Conservation (phyloP, 495 filamentous ascomycete species). For the Neurospora sp. region DNA sequence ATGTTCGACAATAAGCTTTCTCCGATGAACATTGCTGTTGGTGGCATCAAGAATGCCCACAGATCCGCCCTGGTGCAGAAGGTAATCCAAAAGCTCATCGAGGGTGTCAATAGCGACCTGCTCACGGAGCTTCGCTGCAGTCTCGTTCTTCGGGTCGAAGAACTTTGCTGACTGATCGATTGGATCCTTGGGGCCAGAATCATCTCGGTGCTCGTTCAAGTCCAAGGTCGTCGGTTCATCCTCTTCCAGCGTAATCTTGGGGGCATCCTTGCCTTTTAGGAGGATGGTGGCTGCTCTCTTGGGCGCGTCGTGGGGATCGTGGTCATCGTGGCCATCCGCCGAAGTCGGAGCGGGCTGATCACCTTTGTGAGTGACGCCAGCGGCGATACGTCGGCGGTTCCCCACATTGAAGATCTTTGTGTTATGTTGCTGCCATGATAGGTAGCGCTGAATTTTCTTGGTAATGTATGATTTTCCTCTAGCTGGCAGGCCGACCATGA, state of each 20-base stretch:
- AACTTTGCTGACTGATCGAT: slow-evolving; percentile 88
- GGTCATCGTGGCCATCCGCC: slow-evolving; percentile 18
- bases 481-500: slow-evolving; percentile 95
- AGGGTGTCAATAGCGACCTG: slow-evolving; percentile 86
- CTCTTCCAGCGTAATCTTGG: slow-evolving; percentile 21
- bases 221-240: slow-evolving; percentile 26
- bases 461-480: slow-evolving; percentile 97
- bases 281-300: slow-evolving; percentile 39
- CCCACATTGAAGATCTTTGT: slow-evolving; percentile 96
- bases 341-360: slow-evolving; percentile 16
- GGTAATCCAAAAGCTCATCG: slow-evolving; percentile 82
- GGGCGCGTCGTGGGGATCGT: slow-evolving; percentile 25
- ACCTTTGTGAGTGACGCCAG: slow-evolving; percentile 35
- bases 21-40: slow-evolving; percentile 82
- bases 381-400: slow-evolving; percentile 73
- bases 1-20: slow-evolving; percentile 71
- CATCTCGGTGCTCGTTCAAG: slow-evolving; percentile 14
- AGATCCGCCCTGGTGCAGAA: slow-evolving; percentile 70
- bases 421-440: slow-evolving; percentile 96
- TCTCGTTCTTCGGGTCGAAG: slow-evolving; percentile 84
- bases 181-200: slow-evolving; percentile 26
- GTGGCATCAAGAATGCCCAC: slow-evolving; percentile 98
- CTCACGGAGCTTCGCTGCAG: slow-evolving; percentile 74
- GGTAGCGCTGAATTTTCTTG: slow-evolving; percentile 89
- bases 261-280: slow-evolving; percentile 31